Percentiles rank a stretch among this genome's conserved stretches.
These are phyloP conservation scores for Scheffersomyces spartinae DNA, from an alignment of 805 yeast genomes.

Conservation along the genomic window DNA sequence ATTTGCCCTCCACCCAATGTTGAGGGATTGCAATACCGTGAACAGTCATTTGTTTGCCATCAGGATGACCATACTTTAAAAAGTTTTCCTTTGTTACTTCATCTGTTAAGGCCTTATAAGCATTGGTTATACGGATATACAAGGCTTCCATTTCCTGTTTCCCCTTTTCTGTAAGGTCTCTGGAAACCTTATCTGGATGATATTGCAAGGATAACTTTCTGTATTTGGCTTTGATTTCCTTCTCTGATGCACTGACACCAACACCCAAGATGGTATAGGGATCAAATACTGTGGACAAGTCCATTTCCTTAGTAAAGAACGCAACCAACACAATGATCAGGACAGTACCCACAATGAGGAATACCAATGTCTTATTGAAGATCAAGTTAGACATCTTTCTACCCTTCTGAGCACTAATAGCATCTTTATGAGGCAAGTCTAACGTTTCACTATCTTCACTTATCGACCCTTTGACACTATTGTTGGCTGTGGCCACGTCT, in stretches of 20 bases:
- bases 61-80: constrained; percentile 90
- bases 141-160: constrained; percentile 54
- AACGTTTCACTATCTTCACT: constrained; percentile 21
- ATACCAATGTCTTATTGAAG: constrained; percentile 24
- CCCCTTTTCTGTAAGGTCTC: constrained; percentile 46
- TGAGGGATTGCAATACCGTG: constrained; percentile 96
- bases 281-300: constrained; percentile 59
- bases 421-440: too few relatives aligned
- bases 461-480: constrained; percentile 19
- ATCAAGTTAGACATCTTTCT: constrained; percentile 19
- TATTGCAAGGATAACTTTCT: constrained; percentile 77
- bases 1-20: constrained; percentile 75
- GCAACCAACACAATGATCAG: constrained; percentile 19
- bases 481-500: constrained; percentile 10
- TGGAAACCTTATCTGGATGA: constrained; percentile 88
- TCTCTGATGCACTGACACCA: constrained; percentile 53
- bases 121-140: constrained; percentile 76
- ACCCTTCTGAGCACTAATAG: too few relatives aligned
- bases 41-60: constrained; percentile 82
- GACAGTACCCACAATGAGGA: constrained; percentile 27
- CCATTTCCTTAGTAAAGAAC: constrained; percentile 25
- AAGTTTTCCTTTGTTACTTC: constrained; percentile 74
- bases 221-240: constrained; percentile 70
- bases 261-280: constrained; percentile 84
- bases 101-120: constrained; percentile 91